phyloP scores from a whole-genome alignment of 805 yeast species.

The Candida dajiaensis region DNA sequence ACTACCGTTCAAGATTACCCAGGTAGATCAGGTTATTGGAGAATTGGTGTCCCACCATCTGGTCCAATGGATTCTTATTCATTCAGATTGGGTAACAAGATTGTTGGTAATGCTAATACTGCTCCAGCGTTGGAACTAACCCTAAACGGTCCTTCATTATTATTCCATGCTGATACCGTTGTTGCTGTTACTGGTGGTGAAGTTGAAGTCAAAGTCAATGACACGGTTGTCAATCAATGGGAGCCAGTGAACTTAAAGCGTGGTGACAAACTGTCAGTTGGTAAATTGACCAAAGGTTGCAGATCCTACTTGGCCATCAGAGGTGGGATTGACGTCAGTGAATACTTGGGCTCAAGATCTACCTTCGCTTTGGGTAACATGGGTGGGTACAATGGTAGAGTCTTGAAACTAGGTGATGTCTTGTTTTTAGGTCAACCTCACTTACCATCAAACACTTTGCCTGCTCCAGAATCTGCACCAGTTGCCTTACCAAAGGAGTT shows the following conservation, averaged over 20 bases:
- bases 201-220: constrained; percentile 63
- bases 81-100: constrained; percentile 81
- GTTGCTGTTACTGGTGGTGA: constrained; percentile 87
- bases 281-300: constrained; percentile 79
- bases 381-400: constrained; percentile 95
- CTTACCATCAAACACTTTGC: constrained; percentile 59
- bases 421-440: constrained; percentile 79
- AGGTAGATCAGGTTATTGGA: constrained; percentile 68
- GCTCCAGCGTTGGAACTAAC: constrained; percentile 93
- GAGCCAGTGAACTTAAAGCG: constrained; percentile 62
- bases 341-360: constrained; percentile 92
- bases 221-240: constrained; percentile 52
- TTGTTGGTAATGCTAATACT: constrained; percentile 77
- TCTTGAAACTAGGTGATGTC: constrained; percentile 87
- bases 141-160: constrained; percentile 75
- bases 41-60: constrained; percentile 91
- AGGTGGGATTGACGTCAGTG: constrained; percentile 92
- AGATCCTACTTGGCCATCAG: constrained; percentile 85
- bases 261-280: constrained; percentile 77
- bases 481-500: constrained; percentile 44
- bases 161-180: constrained; percentile 76
- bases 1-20: constrained; percentile 96
- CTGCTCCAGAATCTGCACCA: constrained; percentile 68
- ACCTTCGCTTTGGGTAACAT: constrained; percentile 89
- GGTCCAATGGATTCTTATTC: constrained; percentile 97